Base-by-base conservation (phyloP, 345 rosid species). In the Gossypium sturtianum region DNA sequence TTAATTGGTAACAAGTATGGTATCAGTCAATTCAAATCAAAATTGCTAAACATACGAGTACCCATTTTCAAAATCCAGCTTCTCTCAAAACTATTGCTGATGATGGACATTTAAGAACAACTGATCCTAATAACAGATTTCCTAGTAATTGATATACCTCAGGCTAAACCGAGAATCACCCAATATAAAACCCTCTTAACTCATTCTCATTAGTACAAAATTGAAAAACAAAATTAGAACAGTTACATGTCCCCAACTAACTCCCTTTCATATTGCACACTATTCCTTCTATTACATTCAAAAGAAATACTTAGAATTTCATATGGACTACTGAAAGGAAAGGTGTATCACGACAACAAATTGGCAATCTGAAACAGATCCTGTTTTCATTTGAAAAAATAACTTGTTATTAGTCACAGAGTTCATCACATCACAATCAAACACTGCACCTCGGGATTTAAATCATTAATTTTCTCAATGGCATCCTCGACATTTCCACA, bases 401-500 rank as follows among this genome's bases (percentile, higher is more conserved):
- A 58, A 58, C 2, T 53, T 6, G 7, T 12, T 12, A 12, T 16
- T 59, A 59, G 17, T 25, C 15, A 12, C 2, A 25, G 64, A 59
- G 17, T 12, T 12, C 17, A 25, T 23, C 64, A 59, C 16, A 59
- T 0, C 27, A 29, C 22, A 59, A 59, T 59, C 38, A 25, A 25
- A 58, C 34, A 25, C 13, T 29, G 6, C 22, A 59, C 64, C 64
- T 59, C 64, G 2, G 38, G 64, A 59, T 59, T 59, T 59, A 59
- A 59, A 59, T 59, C 64, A 8, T 59, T 59, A 23, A 59, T 29
- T 23, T 23, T 94, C 77, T 91, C 98, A 45, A 94, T 92, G 10
- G 99, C 99, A 84, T 89, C 97, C 86, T 91, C 97, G 1, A 93
- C 98, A 74, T 95, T 89, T 54, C 99, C 99, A 79, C 85, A 83